These are phyloP conservation scores for Theobroma cacao DNA, from an alignment of 345 rosid species.

Conservation along the genomic window DNA sequence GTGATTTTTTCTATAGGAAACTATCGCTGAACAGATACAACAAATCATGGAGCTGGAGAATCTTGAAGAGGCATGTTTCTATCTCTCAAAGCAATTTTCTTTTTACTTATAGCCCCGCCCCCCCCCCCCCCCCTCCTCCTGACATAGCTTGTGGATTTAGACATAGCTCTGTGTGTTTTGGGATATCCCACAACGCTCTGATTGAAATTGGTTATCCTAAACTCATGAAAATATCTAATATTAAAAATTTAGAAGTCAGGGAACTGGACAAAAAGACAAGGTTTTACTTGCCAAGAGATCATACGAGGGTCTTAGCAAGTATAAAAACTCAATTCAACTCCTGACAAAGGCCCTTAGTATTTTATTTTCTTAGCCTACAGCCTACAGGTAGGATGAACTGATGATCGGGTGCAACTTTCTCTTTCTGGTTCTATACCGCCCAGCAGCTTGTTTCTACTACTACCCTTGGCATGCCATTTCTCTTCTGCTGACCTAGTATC, in stretches of 20 bases:
- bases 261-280: background rate
- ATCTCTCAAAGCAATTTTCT: background rate
- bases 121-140: too few relatives aligned
- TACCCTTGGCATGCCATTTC: background rate
- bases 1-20: conserved; percentile 53
- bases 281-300: background rate
- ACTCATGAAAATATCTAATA: background rate
- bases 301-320: background rate
- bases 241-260: background rate
- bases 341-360: too few relatives aligned
- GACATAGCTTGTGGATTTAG: background rate
- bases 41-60: conserved; percentile 94
- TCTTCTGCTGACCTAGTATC: too few relatives aligned
- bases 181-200: too few relatives aligned
- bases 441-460: too few relatives aligned
- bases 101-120: too few relatives aligned
- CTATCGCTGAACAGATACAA: conserved; percentile 73
- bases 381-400: too few relatives aligned
- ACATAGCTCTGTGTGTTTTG: background rate
- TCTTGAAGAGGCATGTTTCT: conserved; percentile 75
- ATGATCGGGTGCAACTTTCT: too few relatives aligned
- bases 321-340: background rate
- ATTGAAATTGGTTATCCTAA: conserved; percentile 3
- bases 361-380: too few relatives aligned
- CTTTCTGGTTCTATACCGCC: too few relatives aligned